Base-by-base conservation (phyloP, 2,329 filamentous ascomycete genomes). In the Exophiala oligosperma region DNA sequence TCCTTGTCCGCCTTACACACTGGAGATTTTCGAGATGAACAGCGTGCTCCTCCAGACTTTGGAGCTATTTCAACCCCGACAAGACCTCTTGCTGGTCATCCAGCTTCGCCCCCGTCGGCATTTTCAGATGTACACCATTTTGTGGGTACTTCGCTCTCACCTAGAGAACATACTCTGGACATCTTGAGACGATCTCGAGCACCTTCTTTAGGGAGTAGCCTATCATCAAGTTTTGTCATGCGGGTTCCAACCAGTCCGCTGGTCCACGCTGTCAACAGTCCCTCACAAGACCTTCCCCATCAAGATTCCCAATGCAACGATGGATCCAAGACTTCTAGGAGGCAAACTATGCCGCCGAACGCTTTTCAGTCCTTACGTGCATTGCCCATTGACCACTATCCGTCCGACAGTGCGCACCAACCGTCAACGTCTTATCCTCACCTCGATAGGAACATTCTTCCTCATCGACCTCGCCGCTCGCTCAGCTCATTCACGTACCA, bases 231-330 rank as follows among this genome's bases (percentile, higher is more conserved):
- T 66, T 97, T 96, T 71, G 81, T 89, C 32, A 89, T 96, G 61
- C 89, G 93, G 73, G 85, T 90, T 2, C 93, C 94, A 0, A 97
- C 94, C 1, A 97, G 92, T 68, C 94, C 94, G 12, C 79, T 99
- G 9, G 92, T 95, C 0, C 87, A 97, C 68, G 91, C 92, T 43
- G 86, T 91, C 68, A 95, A 88, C 74, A 94, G 92, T 65, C 87
- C 91, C 5, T 91, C 94, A 65, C 70, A 88, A 23, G 86, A 91
- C 57, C 78, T 88, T 49, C 79, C 84, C 1, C 77, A 82, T 78
- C 21, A 72, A 84, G 49, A 77, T 84, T 23, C 46, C 3, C 50
- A 41, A 17, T 9, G 48, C 4, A n/a, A 21, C n/a, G 52, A 51
- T 2, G 11, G 32, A n/a, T 37, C 28, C 41, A 60, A 23, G 35